Evolutionary conservation across 176 grass and related monocot genomes (phyloP), one percentile per base, ranked within the genome.

Genomic region (Triticum urartu): DNA sequence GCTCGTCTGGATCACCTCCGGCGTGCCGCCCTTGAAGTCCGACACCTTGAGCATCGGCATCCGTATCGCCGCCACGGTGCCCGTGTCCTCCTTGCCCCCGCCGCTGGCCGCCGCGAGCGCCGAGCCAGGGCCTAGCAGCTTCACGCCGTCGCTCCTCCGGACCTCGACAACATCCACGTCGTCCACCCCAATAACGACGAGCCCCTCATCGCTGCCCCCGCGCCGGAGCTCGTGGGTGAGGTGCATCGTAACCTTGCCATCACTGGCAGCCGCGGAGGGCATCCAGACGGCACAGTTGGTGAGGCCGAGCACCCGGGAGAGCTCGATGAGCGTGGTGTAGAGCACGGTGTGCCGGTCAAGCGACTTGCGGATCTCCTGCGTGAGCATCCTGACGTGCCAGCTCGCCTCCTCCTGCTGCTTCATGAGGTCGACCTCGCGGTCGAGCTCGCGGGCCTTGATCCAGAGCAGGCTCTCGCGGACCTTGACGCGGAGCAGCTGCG

Each of bases 371-470:
- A 99, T 99, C 90, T 99, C 94, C 69, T 86, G 90, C 12, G 97
- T 99, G 73, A 99, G 90, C 97, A 99, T 99, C 63, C 97, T 71
- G 35, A 99, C 97, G 15, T 99, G 90, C 97, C 97, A 99, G 82
- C 92, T 90, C 11, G 94, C 94, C 79, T 93, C 90, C 87, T 99
- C 92, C 91, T 94, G 92, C 11, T 83, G 89, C 88, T 96, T 99
- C 92, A 91, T 93, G 65, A 94, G 77, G 8, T 80, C 94, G 1
- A 99, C 97, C 77, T 96, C 94, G 64, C 97, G 88, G 87, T 95
- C 85, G 24, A 99, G 91, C 76, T 99, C 97, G 39, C 72, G 81
- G 39, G 97, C 94, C 86, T 99, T 99, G 54, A 90, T 72, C 86
- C 90, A 89, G 38, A 99, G 88, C 64, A 95, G 91, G 77, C 91